Conservation (phyloP, 139 green algal species). For the Ostreobium quekettii region DNA sequence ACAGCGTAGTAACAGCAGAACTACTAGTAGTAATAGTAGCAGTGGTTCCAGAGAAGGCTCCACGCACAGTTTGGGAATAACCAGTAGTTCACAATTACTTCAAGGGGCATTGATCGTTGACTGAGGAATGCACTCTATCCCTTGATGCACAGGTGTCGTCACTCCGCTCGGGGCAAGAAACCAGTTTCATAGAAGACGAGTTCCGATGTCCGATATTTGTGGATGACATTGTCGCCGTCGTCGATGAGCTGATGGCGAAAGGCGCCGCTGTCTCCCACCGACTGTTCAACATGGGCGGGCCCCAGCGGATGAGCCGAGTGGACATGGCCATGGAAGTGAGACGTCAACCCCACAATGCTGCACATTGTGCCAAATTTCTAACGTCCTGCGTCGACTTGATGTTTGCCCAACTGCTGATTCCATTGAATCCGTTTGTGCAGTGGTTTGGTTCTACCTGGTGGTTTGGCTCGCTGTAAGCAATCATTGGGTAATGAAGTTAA, state of each 20-base stretch:
- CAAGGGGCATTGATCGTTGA: background rate
- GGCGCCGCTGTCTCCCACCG: background rate
- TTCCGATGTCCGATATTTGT: slow-evolving; percentile 49
- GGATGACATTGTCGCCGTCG: slow-evolving; percentile 39
- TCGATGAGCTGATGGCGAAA: slow-evolving; percentile 22
- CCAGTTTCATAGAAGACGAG: slow-evolving; percentile 50
- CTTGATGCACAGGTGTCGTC: background rate
- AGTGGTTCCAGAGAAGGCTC: too few relatives aligned
- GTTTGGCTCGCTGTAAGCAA: background rate
- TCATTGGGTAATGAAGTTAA: background rate
- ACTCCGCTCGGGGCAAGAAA: slow-evolving; percentile 18
- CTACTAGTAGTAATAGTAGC: background rate
- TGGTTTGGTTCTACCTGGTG: background rate
- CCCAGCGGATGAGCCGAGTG: slow-evolving; percentile 42
- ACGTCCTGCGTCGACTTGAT: background rate
- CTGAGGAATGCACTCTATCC: background rate
- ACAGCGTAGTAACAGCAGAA: background rate
- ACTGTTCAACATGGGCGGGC: slow-evolving; percentile 51
- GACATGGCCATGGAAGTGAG: slow-evolving; percentile 42
- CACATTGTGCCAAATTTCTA: background rate
- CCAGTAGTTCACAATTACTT: too few relatives aligned
- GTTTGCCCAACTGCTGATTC: background rate
- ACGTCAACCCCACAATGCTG: slow-evolving; percentile 5
- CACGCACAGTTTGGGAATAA: too few relatives aligned
- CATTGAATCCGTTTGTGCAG: background rate